Evolutionary conservation across 257 asterid genomes (phyloP), one percentile per base, ranked within the genome.

Genomic region (Coffea canephora): DNA sequence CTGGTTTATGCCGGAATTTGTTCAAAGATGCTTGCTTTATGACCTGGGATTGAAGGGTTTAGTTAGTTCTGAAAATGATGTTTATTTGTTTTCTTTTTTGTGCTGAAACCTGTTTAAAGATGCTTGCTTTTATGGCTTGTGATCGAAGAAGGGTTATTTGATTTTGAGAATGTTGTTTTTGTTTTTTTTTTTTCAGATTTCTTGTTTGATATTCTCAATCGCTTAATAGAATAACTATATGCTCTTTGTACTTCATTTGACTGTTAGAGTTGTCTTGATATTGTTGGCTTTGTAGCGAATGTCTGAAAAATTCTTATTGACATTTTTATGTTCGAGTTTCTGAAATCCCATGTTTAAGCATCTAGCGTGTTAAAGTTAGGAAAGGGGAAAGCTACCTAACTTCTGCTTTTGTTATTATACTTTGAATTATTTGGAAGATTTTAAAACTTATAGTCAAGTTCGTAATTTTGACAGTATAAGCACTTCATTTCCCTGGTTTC

Each of bases 21-120:
- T 62, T 69, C 27, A 52, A 27, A 76, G 71, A 25, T 81, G 27
- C n/a, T 69, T 81, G 41, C n/a, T 45, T 75, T 8, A 5, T 13
- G 23, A 43, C 3, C 9, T 45, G 15, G 50, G 72, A 45, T 71
- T 34, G 54, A 71, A 13, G 69, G 57, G 43, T 0, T 72, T 71
- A 76, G 16, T 27, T 65, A 55, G 45, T 69, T 78, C 12, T 72
- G 73, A 27, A 14, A 18, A 34, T 19, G 14, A 16, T 77, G 65
- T 18, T 77, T 27, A 6, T 41, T 54, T 18, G n/a, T 69, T n/a
- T 39, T 3, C 41, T 39, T 27, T 27, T 7, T 46, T 14, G 6
- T 27, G 54, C 19, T 75, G 43, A 25, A 18, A 54, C 59, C 49
- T 11, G 25, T 49, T 69, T 39, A 52, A 27, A 76, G 71, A 16